phyloP scores from a whole-genome alignment of 805 yeast species.

The Priceomyces castillae region DNA sequence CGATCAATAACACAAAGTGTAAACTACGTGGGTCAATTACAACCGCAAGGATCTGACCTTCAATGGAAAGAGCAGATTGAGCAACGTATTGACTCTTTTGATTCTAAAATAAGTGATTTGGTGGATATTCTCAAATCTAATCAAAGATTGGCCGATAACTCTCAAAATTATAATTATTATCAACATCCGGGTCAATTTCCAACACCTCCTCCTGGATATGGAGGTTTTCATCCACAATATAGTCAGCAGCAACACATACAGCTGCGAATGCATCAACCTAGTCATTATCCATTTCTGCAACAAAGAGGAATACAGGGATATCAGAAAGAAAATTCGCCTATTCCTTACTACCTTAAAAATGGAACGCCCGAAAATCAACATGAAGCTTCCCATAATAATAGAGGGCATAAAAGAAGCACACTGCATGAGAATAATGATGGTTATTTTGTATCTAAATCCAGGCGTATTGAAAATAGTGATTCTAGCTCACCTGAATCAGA shows the following conservation, averaged over 20 bases:
- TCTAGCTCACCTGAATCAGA: not conserved
- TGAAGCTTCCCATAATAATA: not conserved
- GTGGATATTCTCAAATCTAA: conserved; percentile 34
- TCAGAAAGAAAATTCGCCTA: not conserved
- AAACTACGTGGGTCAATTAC: not conserved
- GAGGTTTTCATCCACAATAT: not conserved
- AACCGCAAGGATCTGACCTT: conserved; percentile 9
- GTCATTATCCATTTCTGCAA: not conserved
- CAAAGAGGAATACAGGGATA: not conserved
- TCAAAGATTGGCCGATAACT: conserved; percentile 27
- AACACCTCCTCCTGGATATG: not conserved
- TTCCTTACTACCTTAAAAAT: too few species aligned
- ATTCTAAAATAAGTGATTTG: conserved; percentile 35
- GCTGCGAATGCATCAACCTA: not conserved
- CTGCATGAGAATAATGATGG: not conserved
- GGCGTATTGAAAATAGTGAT: not conserved
- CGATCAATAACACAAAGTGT: not conserved
- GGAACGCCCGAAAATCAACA: not conserved
- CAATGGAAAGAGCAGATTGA: conserved; percentile 38
- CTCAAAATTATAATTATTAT: conserved; percentile 9
- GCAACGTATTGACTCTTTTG: conserved; percentile 32
- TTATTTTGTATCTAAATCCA: not conserved
- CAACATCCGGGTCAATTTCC: not conserved
- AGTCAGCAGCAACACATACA: not conserved
- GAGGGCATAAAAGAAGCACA: not conserved